These are phyloP conservation scores for Mallotus japonicus DNA, from an alignment of 441 rosid species.

Conservation along the genomic window DNA sequence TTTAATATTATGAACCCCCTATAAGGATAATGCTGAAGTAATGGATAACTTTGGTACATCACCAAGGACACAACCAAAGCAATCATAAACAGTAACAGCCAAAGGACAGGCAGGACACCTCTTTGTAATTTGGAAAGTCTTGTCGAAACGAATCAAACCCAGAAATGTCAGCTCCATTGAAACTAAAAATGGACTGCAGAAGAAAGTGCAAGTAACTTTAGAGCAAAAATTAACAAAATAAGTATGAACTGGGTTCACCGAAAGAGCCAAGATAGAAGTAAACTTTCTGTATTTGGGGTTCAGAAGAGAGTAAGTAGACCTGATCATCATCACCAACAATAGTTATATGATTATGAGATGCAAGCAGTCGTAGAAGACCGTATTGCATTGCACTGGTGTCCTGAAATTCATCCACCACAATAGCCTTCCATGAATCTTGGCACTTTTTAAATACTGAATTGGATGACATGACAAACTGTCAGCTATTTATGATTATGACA, in stretches of 20 bases:
- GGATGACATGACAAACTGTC: constrained; percentile 23
- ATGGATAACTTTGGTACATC: constrained; percentile 12
- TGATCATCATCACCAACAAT: constrained; percentile 98
- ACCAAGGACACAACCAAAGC: constrained; percentile 12
- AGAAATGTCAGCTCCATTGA: constrained; percentile 87
- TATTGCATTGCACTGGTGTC: constrained; percentile 97
- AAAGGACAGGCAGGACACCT: constrained; percentile 47
- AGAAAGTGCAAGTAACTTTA: constrained; percentile 15
- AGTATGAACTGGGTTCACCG: background rate
- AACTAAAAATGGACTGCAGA: constrained; percentile 90
- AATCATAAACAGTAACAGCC: constrained; percentile 12
- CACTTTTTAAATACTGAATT: constrained; percentile 65
- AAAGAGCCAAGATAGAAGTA: background rate
- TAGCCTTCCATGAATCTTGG: constrained; percentile 76
- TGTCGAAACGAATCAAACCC: constrained; percentile 90
- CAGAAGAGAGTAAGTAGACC: constrained; percentile 35
- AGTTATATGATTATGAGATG: constrained; percentile 74
- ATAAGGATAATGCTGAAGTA: background rate
- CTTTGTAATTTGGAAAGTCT: constrained; percentile 79
- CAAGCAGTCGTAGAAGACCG: constrained; percentile 61
- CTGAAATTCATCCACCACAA: constrained; percentile 92
- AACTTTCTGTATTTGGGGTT: background rate
- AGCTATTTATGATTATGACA: constrained; percentile 20
- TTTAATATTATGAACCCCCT: background rate
- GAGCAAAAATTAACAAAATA: background rate